Evolutionary conservation across 2,329 filamentous ascomycete genomes (phyloP).

Genomic region (Diaporthe batatas): DNA sequence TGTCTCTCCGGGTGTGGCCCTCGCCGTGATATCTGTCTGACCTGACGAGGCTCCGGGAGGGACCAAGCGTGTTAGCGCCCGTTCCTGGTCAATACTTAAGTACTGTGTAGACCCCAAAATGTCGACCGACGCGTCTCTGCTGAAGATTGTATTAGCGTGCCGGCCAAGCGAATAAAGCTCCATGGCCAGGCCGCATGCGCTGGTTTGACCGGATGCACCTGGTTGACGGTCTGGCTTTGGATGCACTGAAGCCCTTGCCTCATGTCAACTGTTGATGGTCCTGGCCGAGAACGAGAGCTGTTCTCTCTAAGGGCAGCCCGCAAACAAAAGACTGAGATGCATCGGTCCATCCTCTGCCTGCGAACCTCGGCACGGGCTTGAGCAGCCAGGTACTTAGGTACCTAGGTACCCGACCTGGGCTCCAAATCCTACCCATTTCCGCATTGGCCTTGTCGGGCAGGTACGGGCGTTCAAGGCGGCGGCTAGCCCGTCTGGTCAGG

Average conservation of each 20-base stretch:
- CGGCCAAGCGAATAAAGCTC: neutral
- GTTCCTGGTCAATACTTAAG: neutral
- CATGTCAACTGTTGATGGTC: neutral
- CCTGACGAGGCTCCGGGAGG: neutral
- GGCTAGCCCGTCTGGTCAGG: neutral
- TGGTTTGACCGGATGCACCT: neutral
- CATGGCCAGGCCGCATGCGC: neutral
- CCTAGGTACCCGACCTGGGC: no score
- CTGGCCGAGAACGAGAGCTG: neutral
- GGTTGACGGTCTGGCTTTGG: neutral
- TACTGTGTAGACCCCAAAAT: no score
- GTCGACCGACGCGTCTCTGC: constrained; percentile 1
- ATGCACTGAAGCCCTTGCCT: neutral
- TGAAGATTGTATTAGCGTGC: constrained; percentile 14
- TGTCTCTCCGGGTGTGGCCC: neutral
- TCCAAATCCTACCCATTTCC: neutral
- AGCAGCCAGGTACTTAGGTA: no score
- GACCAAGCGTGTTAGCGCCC: neutral
- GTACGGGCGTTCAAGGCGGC: neutral
- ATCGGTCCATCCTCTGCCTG: no score
- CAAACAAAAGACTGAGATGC: neutral
- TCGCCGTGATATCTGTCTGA: neutral
- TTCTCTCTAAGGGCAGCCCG: constrained; percentile 2
- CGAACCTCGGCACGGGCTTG: no score
- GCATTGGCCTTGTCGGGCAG: neutral